Base-by-base conservation (phyloP, 495 filamentous ascomycete species). In the Hyaloscypha finlandica region DNA sequence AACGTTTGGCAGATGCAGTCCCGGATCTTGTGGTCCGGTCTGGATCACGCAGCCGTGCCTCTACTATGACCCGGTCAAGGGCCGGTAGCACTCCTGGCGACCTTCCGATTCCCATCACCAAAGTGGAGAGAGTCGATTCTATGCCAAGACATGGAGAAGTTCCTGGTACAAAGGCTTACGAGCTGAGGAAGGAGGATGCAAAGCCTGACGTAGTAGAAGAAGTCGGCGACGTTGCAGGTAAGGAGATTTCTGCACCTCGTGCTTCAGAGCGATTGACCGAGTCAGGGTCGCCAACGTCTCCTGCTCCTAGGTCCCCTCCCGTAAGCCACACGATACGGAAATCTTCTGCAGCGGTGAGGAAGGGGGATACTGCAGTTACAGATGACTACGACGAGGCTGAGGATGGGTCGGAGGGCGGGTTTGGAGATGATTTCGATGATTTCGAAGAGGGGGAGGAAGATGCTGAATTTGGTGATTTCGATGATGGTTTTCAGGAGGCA, bases 401-500 rank as follows among this genome's bases (percentile, higher is more conserved):
- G 55, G 74, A 79, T 65, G 76, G 77, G 31, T 75, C 81, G 64
- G 80, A 78, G 68, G 84, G 77, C 69, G 88, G 81, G 22, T 89
- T 90, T 79, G 91, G 90, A 65, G 94, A 95, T 74, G 94, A 96
- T 66, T 97, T 98, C 85, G 95, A 97, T 77, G 94, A 97, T 72
- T 97, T 98, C 75, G 93, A 94, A 74, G 93, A 92, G 75, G 91
- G 89, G 51, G 85, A 84, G 61, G 87, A 88, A 62, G 85, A 86
- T 69, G 86, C 83, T 68, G 93, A 95, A 77, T 94, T 94, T 83
- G 92, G 88, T 59, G 93, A 96, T 76, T 98, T 98, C 80, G 92
- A 91, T 73, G 92, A 94, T 73, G 92, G 86, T 56, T 93, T 93
- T 79, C 86, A 92, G 78, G 82, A 90, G 73, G 79, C 85, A 59